phyloP scores from a whole-genome alignment of 352 stramenopile genomes.

The Thalassiosira mediterranea region DNA sequence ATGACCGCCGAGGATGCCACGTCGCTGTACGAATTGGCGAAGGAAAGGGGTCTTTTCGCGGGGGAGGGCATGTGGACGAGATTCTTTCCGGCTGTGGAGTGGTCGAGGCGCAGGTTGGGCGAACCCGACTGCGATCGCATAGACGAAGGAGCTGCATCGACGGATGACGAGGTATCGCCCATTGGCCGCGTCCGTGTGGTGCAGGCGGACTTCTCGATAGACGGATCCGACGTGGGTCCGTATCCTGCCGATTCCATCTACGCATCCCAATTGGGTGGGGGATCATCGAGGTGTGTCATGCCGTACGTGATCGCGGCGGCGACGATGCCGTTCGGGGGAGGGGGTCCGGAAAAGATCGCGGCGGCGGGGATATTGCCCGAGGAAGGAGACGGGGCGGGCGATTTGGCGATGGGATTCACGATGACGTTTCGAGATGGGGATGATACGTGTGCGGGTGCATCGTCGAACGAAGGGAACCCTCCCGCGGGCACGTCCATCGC shows the following conservation, averaged over 20 bases:
- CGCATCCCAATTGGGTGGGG: constrained; percentile 62
- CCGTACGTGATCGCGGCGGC: constrained; percentile 66
- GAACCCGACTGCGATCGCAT: constrained; percentile 20
- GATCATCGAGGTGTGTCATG: constrained; percentile 50
- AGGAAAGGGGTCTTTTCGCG: constrained; percentile 63
- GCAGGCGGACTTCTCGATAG: constrained; percentile 75
- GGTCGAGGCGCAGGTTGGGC: constrained; percentile 43
- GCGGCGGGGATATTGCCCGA: constrained; percentile 59
- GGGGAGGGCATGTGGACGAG: constrained; percentile 80
- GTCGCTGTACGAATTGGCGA: constrained; percentile 70
- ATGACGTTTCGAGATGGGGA: constrained; percentile 49
- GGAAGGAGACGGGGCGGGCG: constrained; percentile 58
- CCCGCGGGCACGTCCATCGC: constrained; percentile 10
- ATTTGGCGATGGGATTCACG: constrained; percentile 60
- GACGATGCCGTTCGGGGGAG: constrained; percentile 55
- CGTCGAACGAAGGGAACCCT: constrained; percentile 2
- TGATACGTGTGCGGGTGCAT: neutral
- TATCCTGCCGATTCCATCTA: constrained; percentile 75
- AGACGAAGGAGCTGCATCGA: neutral
- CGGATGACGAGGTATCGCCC: neutral
- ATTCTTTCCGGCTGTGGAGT: constrained; percentile 77
- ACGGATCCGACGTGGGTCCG: constrained; percentile 61
- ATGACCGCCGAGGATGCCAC: constrained; percentile 86
- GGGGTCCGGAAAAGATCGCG: constrained; percentile 50
- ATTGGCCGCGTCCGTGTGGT: constrained; percentile 65